Conservation (phyloP, 129 eudicot genomes). For the Escallonia rubra region DNA sequence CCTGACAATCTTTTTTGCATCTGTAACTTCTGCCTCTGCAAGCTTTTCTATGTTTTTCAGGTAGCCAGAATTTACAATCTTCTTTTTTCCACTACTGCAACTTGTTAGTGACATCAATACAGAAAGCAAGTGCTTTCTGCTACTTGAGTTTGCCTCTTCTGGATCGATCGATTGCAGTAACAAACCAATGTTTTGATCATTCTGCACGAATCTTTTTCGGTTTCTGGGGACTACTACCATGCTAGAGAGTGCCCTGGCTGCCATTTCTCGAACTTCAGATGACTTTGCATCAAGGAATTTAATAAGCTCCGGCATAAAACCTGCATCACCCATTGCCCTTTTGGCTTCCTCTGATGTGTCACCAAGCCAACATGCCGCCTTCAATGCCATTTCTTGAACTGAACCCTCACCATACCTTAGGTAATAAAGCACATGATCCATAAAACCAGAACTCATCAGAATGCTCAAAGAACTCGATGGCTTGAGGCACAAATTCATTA, state of each 20-base stretch:
- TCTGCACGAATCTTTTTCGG: slow-evolving; percentile 66
- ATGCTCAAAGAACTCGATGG: slow-evolving; percentile 25
- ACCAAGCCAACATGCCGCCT: slow-evolving; percentile 79
- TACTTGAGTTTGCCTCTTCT: slow-evolving; percentile 41
- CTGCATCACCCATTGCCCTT: slow-evolving; percentile 86
- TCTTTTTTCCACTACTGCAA: slow-evolving; percentile 42
- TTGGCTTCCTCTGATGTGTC: slow-evolving; percentile 65
- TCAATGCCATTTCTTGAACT: slow-evolving; percentile 61
- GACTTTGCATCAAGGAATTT: slow-evolving; percentile 74
- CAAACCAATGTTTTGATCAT: slow-evolving; percentile 52
- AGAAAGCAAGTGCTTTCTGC: slow-evolving; percentile 60
- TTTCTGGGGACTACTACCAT: slow-evolving; percentile 66
- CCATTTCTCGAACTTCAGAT: slow-evolving; percentile 69
- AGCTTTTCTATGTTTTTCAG: slow-evolving; percentile 46
- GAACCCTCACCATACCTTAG: slow-evolving; percentile 59
- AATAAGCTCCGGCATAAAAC: slow-evolving; percentile 68
- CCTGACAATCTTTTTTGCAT: slow-evolving; percentile 48
- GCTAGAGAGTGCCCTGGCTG: slow-evolving; percentile 59
- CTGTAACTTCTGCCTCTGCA: slow-evolving; percentile 45
- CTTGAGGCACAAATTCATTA: slow-evolving; percentile 45
- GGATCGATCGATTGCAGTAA: slow-evolving; percentile 65
- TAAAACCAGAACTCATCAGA: slow-evolving; percentile 42
- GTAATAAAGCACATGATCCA: slow-evolving; percentile 62
- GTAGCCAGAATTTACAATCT: slow-evolving; percentile 37
- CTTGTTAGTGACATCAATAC: slow-evolving; percentile 40